Percentiles rank a stretch among this genome's conserved stretches.
These are phyloP conservation scores for Penicillium crustosum DNA, from an alignment of 2,329 filamentous ascomycete species.

Conservation along the genomic window DNA sequence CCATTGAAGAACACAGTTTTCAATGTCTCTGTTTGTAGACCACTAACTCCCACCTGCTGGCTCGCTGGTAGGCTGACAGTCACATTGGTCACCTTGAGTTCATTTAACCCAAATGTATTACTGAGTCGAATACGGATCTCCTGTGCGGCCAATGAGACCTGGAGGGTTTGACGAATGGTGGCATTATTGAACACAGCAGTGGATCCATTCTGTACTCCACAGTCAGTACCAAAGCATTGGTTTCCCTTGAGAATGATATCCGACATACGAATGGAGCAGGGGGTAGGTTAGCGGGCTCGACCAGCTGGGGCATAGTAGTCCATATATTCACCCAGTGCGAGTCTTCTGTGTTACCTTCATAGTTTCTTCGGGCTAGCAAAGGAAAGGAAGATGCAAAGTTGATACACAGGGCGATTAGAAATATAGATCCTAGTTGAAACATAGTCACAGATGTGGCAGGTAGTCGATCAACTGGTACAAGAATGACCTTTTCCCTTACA, in stretches of 20 bases:
- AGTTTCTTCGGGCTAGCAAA: neutral
- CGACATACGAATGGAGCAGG: constrained; percentile 53
- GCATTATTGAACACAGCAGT: constrained; percentile 59
- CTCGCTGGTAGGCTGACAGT: constrained; percentile 56
- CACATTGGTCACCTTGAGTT: constrained; percentile 60
- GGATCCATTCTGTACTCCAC: constrained; percentile 49
- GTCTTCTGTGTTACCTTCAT: neutral
- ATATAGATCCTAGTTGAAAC: neutral
- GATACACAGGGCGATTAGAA: neutral
- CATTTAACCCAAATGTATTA: constrained; percentile 63
- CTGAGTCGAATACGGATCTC: constrained; percentile 63
- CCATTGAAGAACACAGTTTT: constrained; percentile 60
- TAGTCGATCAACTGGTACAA: neutral
- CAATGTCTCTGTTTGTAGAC: constrained; percentile 54
- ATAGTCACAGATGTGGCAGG: neutral
- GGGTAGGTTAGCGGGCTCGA: constrained; percentile 62
- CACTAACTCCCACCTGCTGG: constrained; percentile 48
- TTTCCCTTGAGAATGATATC: neutral
- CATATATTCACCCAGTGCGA: constrained; percentile 62
- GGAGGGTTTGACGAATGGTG: constrained; percentile 66
- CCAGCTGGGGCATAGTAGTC: constrained; percentile 66
- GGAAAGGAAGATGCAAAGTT: neutral
- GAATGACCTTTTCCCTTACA: neutral
- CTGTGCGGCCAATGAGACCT: constrained; percentile 57
- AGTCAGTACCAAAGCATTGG: neutral